These are phyloP conservation scores for Chrysanthemum lavandulifolium DNA, from an alignment of 129 eudicot genomes.

Conservation along the genomic window DNA sequence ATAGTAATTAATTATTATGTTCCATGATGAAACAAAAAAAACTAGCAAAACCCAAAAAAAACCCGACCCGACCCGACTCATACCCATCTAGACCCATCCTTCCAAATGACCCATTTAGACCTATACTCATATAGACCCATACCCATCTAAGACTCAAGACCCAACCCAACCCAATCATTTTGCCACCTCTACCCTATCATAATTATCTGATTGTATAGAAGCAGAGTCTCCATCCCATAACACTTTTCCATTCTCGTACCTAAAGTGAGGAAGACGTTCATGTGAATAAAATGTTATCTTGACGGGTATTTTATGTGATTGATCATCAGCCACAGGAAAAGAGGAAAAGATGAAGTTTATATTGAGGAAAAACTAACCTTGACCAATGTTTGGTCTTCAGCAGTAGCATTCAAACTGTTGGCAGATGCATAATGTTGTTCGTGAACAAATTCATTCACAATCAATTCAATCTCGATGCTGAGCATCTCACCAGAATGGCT, in stretches of 20 bases:
- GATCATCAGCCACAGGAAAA: constrained; percentile 3
- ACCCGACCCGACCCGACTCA: too few relatives aligned
- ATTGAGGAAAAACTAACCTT: constrained; percentile 43
- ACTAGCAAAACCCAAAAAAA: too few relatives aligned
- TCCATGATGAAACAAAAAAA: too few relatives aligned
- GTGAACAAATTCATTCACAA: constrained; percentile 85
- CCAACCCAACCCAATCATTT: too few relatives aligned
- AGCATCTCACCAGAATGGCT: constrained; percentile 33
- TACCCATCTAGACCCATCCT: too few relatives aligned
- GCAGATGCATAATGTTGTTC: constrained; percentile 52
- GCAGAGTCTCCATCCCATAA: constrained; percentile 82
- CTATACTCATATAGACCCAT: too few relatives aligned
- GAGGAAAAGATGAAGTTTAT: background rate
- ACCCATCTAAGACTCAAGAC: too few relatives aligned
- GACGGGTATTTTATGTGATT: background rate
- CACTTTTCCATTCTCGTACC: constrained; percentile 77
- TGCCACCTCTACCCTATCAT: constrained; percentile 60
- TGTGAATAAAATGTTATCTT: background rate
- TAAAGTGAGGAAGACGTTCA: constrained; percentile 15
- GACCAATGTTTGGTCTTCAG: constrained; percentile 35
- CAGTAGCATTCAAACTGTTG: constrained; percentile 28
- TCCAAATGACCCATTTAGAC: too few relatives aligned
- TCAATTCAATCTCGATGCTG: constrained; percentile 66
- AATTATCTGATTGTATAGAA: constrained; percentile 55
- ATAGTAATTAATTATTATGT: too few relatives aligned